phyloP scores from a whole-genome alignment of 352 stramenopile genomes.

The Phytopythium montanum region DNA sequence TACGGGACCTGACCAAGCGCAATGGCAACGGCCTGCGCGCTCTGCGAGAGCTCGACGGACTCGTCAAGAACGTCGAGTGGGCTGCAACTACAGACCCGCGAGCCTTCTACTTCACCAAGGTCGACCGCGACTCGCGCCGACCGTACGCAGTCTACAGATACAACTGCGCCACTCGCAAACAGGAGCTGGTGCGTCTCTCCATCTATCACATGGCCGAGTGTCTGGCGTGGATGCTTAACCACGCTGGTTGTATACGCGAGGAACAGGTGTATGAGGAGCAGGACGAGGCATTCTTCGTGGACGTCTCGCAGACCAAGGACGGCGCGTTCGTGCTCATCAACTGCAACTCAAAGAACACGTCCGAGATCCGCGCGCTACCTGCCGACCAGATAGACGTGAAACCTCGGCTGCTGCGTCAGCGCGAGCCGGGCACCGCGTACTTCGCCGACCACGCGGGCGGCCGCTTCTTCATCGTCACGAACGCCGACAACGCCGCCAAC shows the following conservation, averaged over 20 bases:
- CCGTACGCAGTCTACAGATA: conserved; percentile 66
- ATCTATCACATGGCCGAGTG: not conserved
- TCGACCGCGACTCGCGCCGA: conserved; percentile 50
- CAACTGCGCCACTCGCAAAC: conserved; percentile 32
- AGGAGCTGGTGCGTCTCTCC: conserved; percentile 43
- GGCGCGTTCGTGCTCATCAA: conserved; percentile 78
- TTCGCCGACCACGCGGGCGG: conserved; percentile 77
- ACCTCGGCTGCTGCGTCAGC: conserved; percentile 42
- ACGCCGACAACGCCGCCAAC: conserved; percentile 62
- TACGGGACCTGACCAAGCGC: conserved; percentile 33
- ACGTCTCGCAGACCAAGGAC: conserved; percentile 85
- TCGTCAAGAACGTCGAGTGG: conserved; percentile 79
- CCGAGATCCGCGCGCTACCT: conserved; percentile 71
- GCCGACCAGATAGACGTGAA: conserved; percentile 15
- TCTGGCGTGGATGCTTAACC: not conserved
- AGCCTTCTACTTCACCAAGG: conserved; percentile 72
- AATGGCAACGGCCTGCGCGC: conserved; percentile 1
- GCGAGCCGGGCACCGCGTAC: conserved; percentile 67
- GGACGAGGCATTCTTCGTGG: conserved; percentile 77
- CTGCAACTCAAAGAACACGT: conserved; percentile 85
- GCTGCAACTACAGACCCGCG: conserved; percentile 10
- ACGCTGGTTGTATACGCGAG: not conserved
- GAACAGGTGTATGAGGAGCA: conserved; percentile 70
- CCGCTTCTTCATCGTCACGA: conserved; percentile 81
- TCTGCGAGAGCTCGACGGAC: conserved; percentile 26